A percentile compares a stretch with the other conserved stretches of the same genome.
phyloP scores from a whole-genome alignment of 371 early-diverging fungal genomes.

The Apophysomyces sp. region DNA sequence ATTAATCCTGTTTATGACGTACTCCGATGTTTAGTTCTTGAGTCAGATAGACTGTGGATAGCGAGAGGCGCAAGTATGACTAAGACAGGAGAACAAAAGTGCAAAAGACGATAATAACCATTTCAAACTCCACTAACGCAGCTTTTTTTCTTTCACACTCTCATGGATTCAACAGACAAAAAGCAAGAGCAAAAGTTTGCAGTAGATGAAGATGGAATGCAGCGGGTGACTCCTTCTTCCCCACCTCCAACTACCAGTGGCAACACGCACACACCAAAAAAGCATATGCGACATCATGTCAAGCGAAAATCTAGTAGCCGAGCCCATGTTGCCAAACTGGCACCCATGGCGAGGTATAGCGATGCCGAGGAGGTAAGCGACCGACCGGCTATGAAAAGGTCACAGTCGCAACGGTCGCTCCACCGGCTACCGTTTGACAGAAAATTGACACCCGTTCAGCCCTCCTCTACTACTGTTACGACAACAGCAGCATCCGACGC shows the following conservation, averaged over 20 bases:
- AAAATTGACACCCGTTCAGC: conserved; percentile 10
- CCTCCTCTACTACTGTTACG: conserved; percentile 1
- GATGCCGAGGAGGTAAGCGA: conserved; percentile 12
- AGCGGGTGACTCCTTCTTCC: not conserved
- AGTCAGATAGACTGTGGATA: too few species aligned
- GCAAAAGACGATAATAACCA: not conserved
- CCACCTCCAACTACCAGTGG: not conserved
- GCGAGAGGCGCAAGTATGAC: too few species aligned
- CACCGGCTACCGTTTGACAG: conserved; percentile 7
- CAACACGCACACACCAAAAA: not conserved
- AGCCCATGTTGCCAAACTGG: conserved; percentile 28
- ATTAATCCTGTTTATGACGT: too few species aligned
- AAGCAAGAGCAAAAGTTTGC: conserved; percentile 14
- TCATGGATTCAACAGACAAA: conserved; percentile 2
- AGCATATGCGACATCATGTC: conserved; percentile 27
- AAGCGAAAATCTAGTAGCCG: conserved; percentile 31
- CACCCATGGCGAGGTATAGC: conserved; percentile 25
- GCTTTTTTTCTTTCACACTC: not conserved
- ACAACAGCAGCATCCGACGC: not conserved
- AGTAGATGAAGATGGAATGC: conserved; percentile 2
- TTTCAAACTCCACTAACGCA: not conserved
- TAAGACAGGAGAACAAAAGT: not conserved
- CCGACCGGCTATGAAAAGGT: conserved; percentile 25
- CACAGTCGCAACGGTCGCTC: conserved; percentile 26
- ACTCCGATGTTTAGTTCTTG: too few species aligned